A percentile compares a stretch with the other conserved stretches of the same genome.
phyloP scores from a whole-genome alignment of 306 rosid genomes.

The Styphnolobium japonicum region DNA sequence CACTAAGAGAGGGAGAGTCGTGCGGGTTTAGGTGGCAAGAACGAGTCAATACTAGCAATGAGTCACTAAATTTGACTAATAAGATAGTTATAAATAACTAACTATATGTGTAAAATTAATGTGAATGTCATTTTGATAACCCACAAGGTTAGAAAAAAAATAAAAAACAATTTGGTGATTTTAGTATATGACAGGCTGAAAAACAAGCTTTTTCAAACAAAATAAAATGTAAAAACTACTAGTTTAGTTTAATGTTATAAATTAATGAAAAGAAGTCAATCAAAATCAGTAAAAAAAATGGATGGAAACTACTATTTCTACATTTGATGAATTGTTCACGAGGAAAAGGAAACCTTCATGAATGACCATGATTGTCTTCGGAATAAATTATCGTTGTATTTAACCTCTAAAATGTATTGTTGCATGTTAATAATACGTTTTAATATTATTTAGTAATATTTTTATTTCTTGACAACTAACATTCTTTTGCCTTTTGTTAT shows the following conservation, averaged over 20 bases:
- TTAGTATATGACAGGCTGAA: not conserved
- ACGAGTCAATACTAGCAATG: conserved; percentile 20
- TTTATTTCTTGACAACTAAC: not conserved
- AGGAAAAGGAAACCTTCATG: not conserved
- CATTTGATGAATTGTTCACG: not conserved
- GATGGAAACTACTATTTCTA: not conserved
- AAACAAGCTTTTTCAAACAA: not conserved
- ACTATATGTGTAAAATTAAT: not conserved
- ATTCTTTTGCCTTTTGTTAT: not conserved
- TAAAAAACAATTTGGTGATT: not conserved
- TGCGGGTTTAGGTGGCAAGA: conserved; percentile 7
- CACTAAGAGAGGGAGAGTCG: conserved; percentile 4
- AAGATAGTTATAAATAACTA: not conserved
- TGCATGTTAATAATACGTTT: not conserved
- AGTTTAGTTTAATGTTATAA: not conserved
- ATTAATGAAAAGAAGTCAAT: not conserved
- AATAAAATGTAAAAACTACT: not conserved
- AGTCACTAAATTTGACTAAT: not conserved
- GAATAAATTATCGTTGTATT: not conserved
- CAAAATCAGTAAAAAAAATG: not conserved
- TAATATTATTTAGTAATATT: not conserved
- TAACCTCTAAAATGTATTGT: not conserved
- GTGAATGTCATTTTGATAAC: not conserved
- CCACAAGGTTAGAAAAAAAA: not conserved
- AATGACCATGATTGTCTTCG: not conserved